phyloP scores from a whole-genome alignment of 371 early-diverging fungal species.

The Rhizomucor pusillus region DNA sequence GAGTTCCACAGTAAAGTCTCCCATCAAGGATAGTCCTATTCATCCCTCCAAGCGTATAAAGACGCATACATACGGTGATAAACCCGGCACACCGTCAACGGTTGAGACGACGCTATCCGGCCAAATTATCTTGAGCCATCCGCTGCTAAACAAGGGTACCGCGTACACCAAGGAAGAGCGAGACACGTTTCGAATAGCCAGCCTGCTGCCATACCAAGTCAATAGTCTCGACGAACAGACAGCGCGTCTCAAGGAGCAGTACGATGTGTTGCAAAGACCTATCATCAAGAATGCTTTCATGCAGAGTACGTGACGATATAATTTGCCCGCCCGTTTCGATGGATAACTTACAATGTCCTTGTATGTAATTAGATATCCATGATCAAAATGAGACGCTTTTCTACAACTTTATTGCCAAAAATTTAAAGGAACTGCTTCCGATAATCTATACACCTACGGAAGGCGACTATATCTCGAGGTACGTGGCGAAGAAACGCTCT shows the following conservation, averaged over 20 bases:
- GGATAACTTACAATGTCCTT: neutral
- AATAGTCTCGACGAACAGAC: constrained; percentile 22
- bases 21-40: too few relatives aligned
- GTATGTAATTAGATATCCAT: constrained; percentile 13
- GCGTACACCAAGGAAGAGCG: constrained; percentile 27
- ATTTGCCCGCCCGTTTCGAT: neutral
- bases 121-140: constrained; percentile 7
- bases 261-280: constrained; percentile 12
- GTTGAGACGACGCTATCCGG: constrained; percentile 7
- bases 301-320: constrained; percentile 7
- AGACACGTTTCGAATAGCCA: constrained; percentile 20
- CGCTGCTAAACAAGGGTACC: constrained; percentile 20
- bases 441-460: constrained; percentile 26
- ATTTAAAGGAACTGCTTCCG: constrained; percentile 13
- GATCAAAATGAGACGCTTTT: constrained; percentile 32
- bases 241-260: constrained; percentile 7
- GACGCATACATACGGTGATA: constrained; percentile 14
- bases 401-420: constrained; percentile 20
- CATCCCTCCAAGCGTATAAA: constrained; percentile 2
- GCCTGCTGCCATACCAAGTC: constrained; percentile 18
- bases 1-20: neutral
- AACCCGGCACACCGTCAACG: constrained; percentile 4
- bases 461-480: constrained; percentile 18
- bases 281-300: constrained; percentile 12
- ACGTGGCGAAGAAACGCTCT: too few relatives aligned